Conservation (phyloP, 2,329 filamentous ascomycete species). For the Periglandula ipomoeae region DNA sequence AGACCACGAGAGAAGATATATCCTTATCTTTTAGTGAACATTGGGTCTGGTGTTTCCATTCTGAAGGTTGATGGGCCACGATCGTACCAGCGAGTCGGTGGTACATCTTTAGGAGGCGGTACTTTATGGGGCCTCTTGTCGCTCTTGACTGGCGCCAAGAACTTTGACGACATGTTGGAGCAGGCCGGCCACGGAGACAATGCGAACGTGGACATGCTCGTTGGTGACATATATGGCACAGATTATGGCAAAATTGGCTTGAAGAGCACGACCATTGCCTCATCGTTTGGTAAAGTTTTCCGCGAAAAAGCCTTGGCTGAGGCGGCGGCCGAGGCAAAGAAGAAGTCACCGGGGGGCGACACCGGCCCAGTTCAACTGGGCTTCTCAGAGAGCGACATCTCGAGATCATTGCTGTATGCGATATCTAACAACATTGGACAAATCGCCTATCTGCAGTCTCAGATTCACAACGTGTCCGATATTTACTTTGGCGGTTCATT, state of each 20-base stretch:
- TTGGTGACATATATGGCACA: slow-evolving; percentile 94
- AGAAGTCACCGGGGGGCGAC: slow-evolving; percentile 41
- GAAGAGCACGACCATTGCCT: slow-evolving; percentile 91
- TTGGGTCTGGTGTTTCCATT: slow-evolving; percentile 93
- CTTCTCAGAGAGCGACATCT: slow-evolving; percentile 79
- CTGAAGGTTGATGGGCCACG: slow-evolving; percentile 90
- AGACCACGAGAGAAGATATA: slow-evolving; percentile 74
- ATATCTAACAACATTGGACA: slow-evolving; percentile 98
- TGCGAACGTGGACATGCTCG: slow-evolving; percentile 85
- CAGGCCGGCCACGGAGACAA: slow-evolving; percentile 91
- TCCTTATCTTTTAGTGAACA: slow-evolving; percentile 95
- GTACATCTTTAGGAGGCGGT: slow-evolving; percentile 90
- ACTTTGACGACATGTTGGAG: slow-evolving; percentile 96
- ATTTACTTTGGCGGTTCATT: slow-evolving; percentile 98
- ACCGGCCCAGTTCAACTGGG: slow-evolving; percentile 25
- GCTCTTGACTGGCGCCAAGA: slow-evolving; percentile 81
- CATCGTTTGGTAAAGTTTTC: slow-evolving; percentile 94
- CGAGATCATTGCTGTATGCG: slow-evolving; percentile 83
- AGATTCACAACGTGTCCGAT: slow-evolving; percentile 81
- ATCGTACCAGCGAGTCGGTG: slow-evolving; percentile 82
- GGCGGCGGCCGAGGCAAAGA: slow-evolving; percentile 63
- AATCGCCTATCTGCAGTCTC: slow-evolving; percentile 93
- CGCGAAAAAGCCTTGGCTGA: slow-evolving; percentile 84
- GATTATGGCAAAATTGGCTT: slow-evolving; percentile 95
- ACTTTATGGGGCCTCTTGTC: slow-evolving; percentile 94